These are phyloP conservation scores for Venturia nashicola DNA, from an alignment of 2,329 filamentous ascomycete genomes.

Conservation along the genomic window DNA sequence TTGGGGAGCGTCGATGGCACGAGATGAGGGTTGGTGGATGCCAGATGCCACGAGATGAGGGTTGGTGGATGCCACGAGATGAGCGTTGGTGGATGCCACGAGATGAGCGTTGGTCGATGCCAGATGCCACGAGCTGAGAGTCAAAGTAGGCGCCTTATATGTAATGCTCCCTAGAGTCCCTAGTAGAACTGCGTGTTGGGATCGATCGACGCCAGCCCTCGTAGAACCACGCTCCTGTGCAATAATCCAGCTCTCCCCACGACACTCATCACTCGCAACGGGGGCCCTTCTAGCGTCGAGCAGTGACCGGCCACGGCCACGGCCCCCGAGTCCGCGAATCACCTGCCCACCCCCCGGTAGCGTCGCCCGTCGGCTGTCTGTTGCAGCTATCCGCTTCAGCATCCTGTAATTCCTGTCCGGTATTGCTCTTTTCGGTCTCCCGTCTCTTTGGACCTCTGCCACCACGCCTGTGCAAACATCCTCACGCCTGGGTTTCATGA, in stretches of 20 bases:
- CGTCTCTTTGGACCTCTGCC: neutral
- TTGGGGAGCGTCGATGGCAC: too few relatives aligned
- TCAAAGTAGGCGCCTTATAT: neutral
- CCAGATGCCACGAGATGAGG: too few relatives aligned
- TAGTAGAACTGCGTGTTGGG: neutral
- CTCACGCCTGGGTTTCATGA: neutral
- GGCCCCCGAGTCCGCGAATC: neutral
- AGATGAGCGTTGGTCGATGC: too few relatives aligned
- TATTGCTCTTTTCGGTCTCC: neutral
- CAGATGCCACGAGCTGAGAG: neutral
- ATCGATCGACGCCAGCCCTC: constrained; percentile 1
- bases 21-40: too few relatives aligned
- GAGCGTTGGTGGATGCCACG: neutral
- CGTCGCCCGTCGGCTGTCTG: neutral
- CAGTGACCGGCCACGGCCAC: neutral
- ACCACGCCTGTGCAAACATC: neutral
- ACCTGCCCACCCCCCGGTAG: neutral
- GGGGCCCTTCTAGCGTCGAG: neutral
- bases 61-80: too few relatives aligned
- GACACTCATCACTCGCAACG: neutral
- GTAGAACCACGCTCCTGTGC: neutral
- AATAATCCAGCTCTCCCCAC: neutral
- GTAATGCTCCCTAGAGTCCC: neutral
- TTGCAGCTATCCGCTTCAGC: neutral
- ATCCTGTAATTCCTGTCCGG: neutral